Evolutionary conservation across 768 basidiomycete species (phyloP).

Genomic region (Botryobasidium botryosum): DNA sequence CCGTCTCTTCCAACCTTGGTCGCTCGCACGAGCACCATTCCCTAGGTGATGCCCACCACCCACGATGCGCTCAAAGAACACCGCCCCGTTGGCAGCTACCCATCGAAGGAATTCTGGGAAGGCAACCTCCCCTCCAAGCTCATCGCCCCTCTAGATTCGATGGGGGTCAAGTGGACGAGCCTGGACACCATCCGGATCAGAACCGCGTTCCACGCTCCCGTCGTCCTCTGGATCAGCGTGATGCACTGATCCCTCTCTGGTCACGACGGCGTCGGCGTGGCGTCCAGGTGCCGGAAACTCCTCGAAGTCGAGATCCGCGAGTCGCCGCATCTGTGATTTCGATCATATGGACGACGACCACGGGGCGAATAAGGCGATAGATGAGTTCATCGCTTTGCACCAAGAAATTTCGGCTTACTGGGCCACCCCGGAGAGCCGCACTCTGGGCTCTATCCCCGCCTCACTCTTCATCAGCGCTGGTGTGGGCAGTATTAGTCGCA

Average conservation of each 20-base stretch:
- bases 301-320: conserved; percentile 5
- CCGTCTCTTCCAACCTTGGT: conserved; percentile 19
- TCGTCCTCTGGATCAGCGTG: too few relatives aligned
- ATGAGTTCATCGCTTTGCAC: too few relatives aligned
- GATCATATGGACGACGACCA: conserved; percentile 7
- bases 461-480: conserved; percentile 16
- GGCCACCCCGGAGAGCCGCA: too few relatives aligned
- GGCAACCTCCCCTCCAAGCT: conserved; percentile 7
- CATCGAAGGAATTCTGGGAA: conserved; percentile 12
- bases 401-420: too few relatives aligned
- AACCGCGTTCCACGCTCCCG: too few relatives aligned
- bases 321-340: conserved; percentile 17
- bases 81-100: conserved; percentile 15
- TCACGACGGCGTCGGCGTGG: conserved; percentile 1
- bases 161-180: conserved; percentile 13
- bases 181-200: conserved; percentile 10
- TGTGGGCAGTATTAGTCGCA: background rate
- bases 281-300: conserved; percentile 1
- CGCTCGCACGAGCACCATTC: conserved; percentile 16
- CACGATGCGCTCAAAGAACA: conserved; percentile 17
- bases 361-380: too few relatives aligned
- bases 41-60: conserved; percentile 17
- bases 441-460: conserved; percentile 13
- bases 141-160: conserved; percentile 8
- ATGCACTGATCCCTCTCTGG: conserved; percentile 1